These are phyloP conservation scores for Gardenia jasminoides DNA, from an alignment of 257 asterid species.

Conservation along the genomic window DNA sequence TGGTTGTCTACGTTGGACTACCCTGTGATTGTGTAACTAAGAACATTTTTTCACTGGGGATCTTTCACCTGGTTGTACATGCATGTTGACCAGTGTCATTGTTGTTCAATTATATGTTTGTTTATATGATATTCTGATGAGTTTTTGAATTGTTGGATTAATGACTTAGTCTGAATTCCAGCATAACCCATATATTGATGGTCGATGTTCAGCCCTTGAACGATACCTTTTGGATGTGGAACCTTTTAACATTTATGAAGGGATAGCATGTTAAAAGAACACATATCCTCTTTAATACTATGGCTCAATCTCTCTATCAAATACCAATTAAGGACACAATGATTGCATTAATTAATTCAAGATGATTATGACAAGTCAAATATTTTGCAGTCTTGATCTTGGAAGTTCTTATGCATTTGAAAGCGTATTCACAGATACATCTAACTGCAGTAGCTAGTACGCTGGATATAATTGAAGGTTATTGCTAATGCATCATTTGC, in stretches of 20 bases:
- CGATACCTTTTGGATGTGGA: neutral
- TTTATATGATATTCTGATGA: neutral
- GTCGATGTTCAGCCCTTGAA: neutral
- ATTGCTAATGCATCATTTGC: neutral
- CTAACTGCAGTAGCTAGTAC: neutral
- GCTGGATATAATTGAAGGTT: neutral
- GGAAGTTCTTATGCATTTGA: neutral
- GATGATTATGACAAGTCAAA: too few species aligned
- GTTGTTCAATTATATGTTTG: neutral
- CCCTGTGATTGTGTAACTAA: neutral
- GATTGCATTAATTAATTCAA: too few species aligned
- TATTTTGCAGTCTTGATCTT: neutral
- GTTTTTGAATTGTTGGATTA: neutral
- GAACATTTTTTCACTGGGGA: neutral
- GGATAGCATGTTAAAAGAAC: neutral
- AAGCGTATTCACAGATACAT: neutral
- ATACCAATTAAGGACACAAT: too few species aligned
- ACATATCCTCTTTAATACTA: neutral
- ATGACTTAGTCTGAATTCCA: neutral
- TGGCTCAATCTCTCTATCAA: neutral
- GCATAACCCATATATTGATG: too few species aligned
- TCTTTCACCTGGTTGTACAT: neutral
- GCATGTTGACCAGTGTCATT: neutral
- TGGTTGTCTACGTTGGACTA: neutral
- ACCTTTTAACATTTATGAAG: neutral